phyloP scores from a whole-genome alignment of 345 rosid species.

The Chamaenerion angustifolium region DNA sequence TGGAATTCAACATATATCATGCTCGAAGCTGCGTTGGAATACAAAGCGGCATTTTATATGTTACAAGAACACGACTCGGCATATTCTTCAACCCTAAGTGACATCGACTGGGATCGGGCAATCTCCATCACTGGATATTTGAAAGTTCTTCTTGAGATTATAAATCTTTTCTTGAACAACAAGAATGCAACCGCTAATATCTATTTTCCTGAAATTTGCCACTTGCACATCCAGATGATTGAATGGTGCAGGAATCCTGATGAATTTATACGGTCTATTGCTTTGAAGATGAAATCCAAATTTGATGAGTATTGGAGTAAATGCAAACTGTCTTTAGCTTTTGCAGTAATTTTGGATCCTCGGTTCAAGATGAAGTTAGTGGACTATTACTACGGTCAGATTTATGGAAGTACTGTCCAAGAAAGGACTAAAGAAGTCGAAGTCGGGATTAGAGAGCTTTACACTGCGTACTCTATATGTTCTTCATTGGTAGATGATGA shows the following conservation, averaged over 20 bases:
- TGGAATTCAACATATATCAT: slow-evolving; percentile 75
- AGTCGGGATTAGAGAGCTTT: slow-evolving; percentile 70
- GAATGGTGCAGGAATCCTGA: slow-evolving; percentile 85
- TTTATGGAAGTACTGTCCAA: slow-evolving; percentile 78
- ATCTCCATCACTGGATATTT: slow-evolving; percentile 43
- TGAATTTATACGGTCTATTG: slow-evolving; percentile 46
- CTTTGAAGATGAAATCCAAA: slow-evolving; percentile 62
- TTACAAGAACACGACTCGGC: slow-evolving; percentile 50
- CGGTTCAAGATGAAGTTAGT: slow-evolving; percentile 90
- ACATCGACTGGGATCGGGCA: slow-evolving; percentile 75
- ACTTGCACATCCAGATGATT: slow-evolving; percentile 68
- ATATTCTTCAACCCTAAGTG: slow-evolving; percentile 41
- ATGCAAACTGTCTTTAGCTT: slow-evolving; percentile 75
- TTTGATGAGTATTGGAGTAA: slow-evolving; percentile 84
- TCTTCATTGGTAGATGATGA: slow-evolving; percentile 60
- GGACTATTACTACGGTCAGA: slow-evolving; percentile 86
- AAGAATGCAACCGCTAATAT: slow-evolving; percentile 71
- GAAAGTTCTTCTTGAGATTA: slow-evolving; percentile 49
- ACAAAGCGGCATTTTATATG: slow-evolving; percentile 43
- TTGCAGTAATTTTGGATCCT: slow-evolving; percentile 86
- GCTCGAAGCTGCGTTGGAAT: slow-evolving; percentile 68
- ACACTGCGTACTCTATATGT: slow-evolving; percentile 68
- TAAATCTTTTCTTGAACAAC: slow-evolving; percentile 35
- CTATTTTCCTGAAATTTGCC: slow-evolving; percentile 77
- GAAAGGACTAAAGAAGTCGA: slow-evolving; percentile 76